These are phyloP conservation scores for Aegilops umbellulata DNA, from an alignment of 176 grass and related monocot genomes.

Conservation along the genomic window DNA sequence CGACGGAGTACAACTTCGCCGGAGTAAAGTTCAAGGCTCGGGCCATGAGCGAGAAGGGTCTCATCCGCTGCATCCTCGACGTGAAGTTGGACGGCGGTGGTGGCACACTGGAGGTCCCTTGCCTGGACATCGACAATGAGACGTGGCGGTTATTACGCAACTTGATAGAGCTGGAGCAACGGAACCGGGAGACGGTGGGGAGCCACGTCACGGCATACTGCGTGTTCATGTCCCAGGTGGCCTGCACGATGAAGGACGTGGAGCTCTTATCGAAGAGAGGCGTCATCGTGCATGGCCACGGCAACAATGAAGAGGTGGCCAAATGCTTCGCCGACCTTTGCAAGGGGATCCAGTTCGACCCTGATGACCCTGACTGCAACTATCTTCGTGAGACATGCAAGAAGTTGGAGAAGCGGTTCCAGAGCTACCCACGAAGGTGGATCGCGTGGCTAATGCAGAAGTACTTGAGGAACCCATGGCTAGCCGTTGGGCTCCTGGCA, in stretches of 20 bases:
- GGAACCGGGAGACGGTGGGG: neutral
- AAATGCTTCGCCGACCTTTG: slow-evolving; percentile 5
- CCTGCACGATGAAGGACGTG: neutral
- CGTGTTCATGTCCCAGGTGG: neutral
- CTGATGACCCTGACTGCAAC: neutral
- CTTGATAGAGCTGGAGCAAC: slow-evolving; percentile 29
- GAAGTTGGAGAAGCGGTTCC: neutral
- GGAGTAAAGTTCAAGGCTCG: neutral
- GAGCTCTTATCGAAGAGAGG: neutral
- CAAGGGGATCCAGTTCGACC: neutral
- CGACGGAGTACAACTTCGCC: neutral
- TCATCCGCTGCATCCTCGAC: neutral
- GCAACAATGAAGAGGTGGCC: neutral
- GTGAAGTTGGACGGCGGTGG: neutral
- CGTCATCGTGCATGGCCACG: neutral
- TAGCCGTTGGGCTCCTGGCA: neutral
- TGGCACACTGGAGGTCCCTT: neutral
- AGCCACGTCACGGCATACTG: too few species aligned
- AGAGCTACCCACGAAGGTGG: neutral
- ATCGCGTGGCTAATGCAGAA: neutral
- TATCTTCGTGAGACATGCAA: neutral
- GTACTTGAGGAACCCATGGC: slow-evolving; percentile 29
- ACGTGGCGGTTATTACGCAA: slow-evolving; percentile 16
- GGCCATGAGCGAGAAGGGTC: neutral
- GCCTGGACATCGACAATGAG: neutral